phyloP scores from a whole-genome alignment of 768 basidiomycete genomes.

The Asterophora lycoperdoides region DNA sequence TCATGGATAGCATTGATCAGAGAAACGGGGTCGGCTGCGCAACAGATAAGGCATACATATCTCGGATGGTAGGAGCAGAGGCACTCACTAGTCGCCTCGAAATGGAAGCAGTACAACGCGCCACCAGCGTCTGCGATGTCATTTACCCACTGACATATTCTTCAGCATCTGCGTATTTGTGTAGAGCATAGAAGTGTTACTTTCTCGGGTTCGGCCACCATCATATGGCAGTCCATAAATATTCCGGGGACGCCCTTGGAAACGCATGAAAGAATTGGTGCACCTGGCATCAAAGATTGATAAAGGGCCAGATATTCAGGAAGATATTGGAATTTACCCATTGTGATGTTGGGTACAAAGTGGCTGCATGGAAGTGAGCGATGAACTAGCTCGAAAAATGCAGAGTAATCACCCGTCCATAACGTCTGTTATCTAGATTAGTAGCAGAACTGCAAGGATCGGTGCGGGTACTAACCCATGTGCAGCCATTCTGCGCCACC shows the following conservation, averaged over 20 bases:
- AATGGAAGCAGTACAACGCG: constrained; percentile 92
- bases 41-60: background rate
- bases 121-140: constrained; percentile 96
- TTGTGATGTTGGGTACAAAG: constrained; percentile 98
- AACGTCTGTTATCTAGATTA: constrained; percentile 55
- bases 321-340: constrained; percentile 54
- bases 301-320: constrained; percentile 2
- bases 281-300: constrained; percentile 44
- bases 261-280: constrained; percentile 83
- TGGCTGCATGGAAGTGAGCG: constrained; percentile 49
- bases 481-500: constrained; percentile 97
- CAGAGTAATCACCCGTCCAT: constrained; percentile 82
- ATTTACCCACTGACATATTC: constrained; percentile 75
- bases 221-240: constrained; percentile 99
- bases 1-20: constrained; percentile 78
- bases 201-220: constrained; percentile 92
- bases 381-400: constrained; percentile 9
- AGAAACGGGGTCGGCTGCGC: constrained; percentile 58
- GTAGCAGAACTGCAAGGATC: constrained; percentile 1
- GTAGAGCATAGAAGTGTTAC: constrained; percentile 33
- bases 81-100: constrained; percentile 82
- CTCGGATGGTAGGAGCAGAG: background rate
- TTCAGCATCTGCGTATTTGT: constrained; percentile 2
- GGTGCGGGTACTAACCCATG: constrained; percentile 61
- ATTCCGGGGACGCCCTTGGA: constrained; percentile 86